A percentile compares a stretch with the other conserved stretches of the same genome.
phyloP scores from a whole-genome alignment of 495 filamentous ascomycete genomes.

The Lasiosphaeria hispida region DNA sequence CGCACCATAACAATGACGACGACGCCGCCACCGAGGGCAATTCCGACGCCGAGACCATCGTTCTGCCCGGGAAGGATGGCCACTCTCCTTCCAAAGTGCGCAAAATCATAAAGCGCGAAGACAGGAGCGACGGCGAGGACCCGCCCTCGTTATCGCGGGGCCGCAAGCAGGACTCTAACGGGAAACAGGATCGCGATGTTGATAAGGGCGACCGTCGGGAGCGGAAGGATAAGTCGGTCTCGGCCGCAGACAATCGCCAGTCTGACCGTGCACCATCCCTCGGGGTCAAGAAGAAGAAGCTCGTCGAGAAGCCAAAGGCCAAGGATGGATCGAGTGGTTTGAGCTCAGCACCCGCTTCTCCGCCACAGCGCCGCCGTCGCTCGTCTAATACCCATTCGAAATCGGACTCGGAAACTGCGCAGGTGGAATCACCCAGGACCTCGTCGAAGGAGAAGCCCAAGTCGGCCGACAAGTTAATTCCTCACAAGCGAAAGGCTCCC shows the following conservation, averaged over 20 bases:
- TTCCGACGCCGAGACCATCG: constrained; percentile 80
- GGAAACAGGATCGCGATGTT: constrained; percentile 24
- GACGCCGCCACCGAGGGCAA: constrained; percentile 54
- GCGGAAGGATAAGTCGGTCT: constrained; percentile 24
- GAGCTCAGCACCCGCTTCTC: constrained; percentile 55
- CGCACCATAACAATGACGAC: constrained; percentile 35
- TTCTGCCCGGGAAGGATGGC: constrained; percentile 70
- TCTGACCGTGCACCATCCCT: constrained; percentile 22
- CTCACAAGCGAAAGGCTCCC: constrained; percentile 45
- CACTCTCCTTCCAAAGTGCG: constrained; percentile 65
- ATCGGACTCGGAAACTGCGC: constrained; percentile 47
- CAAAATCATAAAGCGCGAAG: constrained; percentile 69
- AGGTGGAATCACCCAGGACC: constrained; percentile 34
- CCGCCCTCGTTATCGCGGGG: constrained; percentile 31
- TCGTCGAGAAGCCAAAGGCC: constrained; percentile 38
- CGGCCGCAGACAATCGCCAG: constrained; percentile 16
- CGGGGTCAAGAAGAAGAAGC: constrained; percentile 50
- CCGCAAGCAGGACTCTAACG: constrained; percentile 35
- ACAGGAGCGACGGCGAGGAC: constrained; percentile 55
- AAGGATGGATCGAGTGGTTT: constrained; percentile 52
- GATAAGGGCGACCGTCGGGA: constrained; percentile 34
- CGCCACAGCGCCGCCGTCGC: constrained; percentile 40
- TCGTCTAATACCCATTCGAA: constrained; percentile 41
- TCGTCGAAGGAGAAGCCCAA: constrained; percentile 38
- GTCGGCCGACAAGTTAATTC: constrained; percentile 36